Base-by-base conservation (phyloP, 2,329 filamentous ascomycete genomes). In the Diaporthe velutina region DNA sequence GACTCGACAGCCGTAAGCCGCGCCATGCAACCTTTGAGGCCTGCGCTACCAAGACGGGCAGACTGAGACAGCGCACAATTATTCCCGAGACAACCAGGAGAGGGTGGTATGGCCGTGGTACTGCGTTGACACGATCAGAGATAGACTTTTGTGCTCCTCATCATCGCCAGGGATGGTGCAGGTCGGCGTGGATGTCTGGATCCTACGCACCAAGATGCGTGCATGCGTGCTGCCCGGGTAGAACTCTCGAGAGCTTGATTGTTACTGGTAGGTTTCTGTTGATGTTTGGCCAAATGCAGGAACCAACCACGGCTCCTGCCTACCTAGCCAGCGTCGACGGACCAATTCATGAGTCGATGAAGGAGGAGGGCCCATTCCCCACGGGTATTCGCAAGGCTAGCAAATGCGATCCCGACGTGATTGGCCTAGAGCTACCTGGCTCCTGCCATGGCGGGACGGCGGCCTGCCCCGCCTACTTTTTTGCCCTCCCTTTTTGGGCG, bases 381-480 rank as follows among this genome's bases (percentile, higher is more conserved):
- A 35, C 45, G 9, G 13, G 70, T 45, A 19, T 57, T 17, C 35
- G 35, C 45, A 30, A 72, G 70, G 70, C 70, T 72, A 38, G 33
- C 45, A 28, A 54, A 72, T 72, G 70, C 70, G 70, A 50, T 72
- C 70, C 35, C 9, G 9, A 42, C 19, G 57, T 72, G 57, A 64
- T 72, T 72, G 57, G 70, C 25, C 55, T 10, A 7, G 28, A 52
- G 57, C 42, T 40, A 22, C 17, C 25, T 64, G 48, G n/a, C 48
- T 57, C 70, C 70, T 72, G 45, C 70, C 45, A 72, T 38, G 45
- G 70, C 45, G 70, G 70, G 70, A 45, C 70, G 25, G 4, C 57
- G 52, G 33, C 17, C 30, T 61, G 54, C 67, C 70, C 70, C 70
- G 45, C 57, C 70, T 72, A 61, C 28, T 28, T 72, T 72, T 72